Conservation (phyloP, 2,329 filamentous ascomycete genomes). For the Scolecobasidium constrictum region DNA sequence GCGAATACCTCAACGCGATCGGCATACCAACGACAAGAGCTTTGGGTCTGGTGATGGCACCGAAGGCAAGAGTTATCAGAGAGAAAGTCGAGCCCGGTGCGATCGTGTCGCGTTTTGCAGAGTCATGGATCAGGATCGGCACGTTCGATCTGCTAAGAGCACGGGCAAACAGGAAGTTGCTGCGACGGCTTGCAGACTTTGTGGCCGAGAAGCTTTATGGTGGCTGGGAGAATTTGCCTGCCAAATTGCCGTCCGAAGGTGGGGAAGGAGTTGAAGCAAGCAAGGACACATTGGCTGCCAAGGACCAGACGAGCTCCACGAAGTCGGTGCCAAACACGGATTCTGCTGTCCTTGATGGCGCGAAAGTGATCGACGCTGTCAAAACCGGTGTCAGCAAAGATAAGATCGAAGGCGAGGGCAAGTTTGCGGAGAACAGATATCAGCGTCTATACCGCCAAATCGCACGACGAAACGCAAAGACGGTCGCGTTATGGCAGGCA, state of each 20-base stretch:
- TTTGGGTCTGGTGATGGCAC: conserved; percentile 67
- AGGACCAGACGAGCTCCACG: conserved; percentile 2
- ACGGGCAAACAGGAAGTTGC: conserved; percentile 64
- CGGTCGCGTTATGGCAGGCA: conserved; percentile 89
- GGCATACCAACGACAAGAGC: conserved; percentile 80
- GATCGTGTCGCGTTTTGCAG: conserved; percentile 83
- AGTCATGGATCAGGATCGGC: conserved; percentile 86
- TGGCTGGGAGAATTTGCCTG: conserved; percentile 78
- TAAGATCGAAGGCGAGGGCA: conserved; percentile 54
- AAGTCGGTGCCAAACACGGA: neutral
- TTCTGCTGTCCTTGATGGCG: conserved; percentile 5
- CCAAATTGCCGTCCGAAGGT: conserved; percentile 36
- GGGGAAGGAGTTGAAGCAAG: conserved; percentile 37
- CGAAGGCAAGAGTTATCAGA: conserved; percentile 59
- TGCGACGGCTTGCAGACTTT: conserved; percentile 68
- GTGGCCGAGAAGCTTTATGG: conserved; percentile 78
- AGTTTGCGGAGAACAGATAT: conserved; percentile 74
- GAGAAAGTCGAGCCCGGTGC: conserved; percentile 83
- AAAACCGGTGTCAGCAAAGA: conserved; percentile 44
- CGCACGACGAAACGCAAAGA: conserved; percentile 71
- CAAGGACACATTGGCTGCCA: conserved; percentile 15
- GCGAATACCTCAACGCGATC: conserved; percentile 77
- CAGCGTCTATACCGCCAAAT: conserved; percentile 80
- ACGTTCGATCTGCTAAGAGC: conserved; percentile 88
- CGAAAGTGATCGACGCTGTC: neutral